Conservation (phyloP, 495 filamentous ascomycete species). For the Penicillium samsonianum region DNA sequence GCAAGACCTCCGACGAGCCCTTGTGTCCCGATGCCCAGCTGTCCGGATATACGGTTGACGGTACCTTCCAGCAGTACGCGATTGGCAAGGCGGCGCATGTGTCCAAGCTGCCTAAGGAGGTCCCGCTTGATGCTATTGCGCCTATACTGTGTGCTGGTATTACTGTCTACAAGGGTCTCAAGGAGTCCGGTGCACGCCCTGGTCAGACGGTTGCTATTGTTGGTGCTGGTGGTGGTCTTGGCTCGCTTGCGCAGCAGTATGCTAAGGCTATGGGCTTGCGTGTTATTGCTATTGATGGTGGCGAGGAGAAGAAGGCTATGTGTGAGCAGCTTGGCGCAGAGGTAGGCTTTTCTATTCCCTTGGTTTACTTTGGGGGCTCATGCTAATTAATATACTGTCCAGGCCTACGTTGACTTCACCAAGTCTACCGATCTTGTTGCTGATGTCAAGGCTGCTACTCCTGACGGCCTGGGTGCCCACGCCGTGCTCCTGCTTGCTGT, state of each 20-base stretch:
- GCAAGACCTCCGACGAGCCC: conserved; percentile 71
- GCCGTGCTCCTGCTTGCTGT: conserved; percentile 84
- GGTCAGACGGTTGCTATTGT: conserved; percentile 82
- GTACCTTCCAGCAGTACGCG: conserved; percentile 89
- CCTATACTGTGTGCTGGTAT: conserved; percentile 85
- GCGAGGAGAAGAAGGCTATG: conserved; percentile 73
- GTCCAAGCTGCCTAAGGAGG: conserved; percentile 72
- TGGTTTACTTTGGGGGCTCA: neutral
- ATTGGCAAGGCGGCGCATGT: conserved; percentile 84
- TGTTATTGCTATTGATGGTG: conserved; percentile 73
- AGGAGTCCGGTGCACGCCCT: conserved; percentile 64
- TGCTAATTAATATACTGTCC: conserved; percentile 11
- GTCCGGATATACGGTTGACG: conserved; percentile 90
- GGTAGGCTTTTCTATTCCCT: conserved; percentile 11
- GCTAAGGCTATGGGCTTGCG: conserved; percentile 83
- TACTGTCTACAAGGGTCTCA: conserved; percentile 89
- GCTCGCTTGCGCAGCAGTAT: conserved; percentile 79
- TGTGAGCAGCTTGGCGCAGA: conserved; percentile 63
- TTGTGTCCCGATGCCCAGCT: conserved; percentile 72
- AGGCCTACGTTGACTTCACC: conserved; percentile 73
- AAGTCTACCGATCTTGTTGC: conserved; percentile 69
- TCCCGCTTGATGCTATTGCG: conserved; percentile 73
- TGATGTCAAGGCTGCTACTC: conserved; percentile 74
- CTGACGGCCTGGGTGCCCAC: conserved; percentile 79
- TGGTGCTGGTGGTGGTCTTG: conserved; percentile 82